Percentiles rank a stretch among this genome's conserved stretches.
These are phyloP conservation scores for Lachancea nothofagi DNA, from an alignment of 805 yeast species.

Conservation along the genomic window DNA sequence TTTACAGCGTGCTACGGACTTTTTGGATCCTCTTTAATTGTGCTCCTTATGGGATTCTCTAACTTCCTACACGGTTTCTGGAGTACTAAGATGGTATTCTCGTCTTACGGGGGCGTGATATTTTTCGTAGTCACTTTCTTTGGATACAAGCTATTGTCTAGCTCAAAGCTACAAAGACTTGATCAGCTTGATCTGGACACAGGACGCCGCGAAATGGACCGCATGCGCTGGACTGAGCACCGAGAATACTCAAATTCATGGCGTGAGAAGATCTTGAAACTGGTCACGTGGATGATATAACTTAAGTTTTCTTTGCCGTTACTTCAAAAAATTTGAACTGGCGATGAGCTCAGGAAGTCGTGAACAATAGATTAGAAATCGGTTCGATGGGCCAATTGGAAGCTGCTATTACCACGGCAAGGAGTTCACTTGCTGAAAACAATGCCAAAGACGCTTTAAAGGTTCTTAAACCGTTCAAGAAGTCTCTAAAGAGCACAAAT, in stretches of 20 bases:
- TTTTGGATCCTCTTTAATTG: constrained; percentile 45
- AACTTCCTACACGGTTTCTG: constrained; percentile 55
- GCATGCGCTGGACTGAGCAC: constrained; percentile 77
- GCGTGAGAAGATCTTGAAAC: constrained; percentile 26
- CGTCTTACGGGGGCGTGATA: constrained; percentile 59
- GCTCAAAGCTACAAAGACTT: constrained; percentile 60
- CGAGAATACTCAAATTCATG: constrained; percentile 34
- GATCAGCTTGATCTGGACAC: constrained; percentile 77
- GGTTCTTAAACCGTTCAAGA: constrained; percentile 32
- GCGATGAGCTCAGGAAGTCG: constrained; percentile 2
- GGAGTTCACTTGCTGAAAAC: constrained; percentile 21
- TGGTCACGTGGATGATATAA: constrained; percentile 32
- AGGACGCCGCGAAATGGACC: constrained; percentile 78
- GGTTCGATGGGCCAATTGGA: constrained; percentile 17
- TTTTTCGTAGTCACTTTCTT: constrained; percentile 46
- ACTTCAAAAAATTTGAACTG: background rate
- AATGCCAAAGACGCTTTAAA: constrained; percentile 34
- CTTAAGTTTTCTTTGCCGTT: background rate
- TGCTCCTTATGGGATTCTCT: constrained; percentile 55
- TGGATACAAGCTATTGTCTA: constrained; percentile 52
- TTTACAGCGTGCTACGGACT: constrained; percentile 60
- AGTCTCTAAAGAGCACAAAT: constrained; percentile 20
- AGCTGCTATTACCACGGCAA: constrained; percentile 19
- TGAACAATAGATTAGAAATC: background rate
- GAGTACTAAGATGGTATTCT: constrained; percentile 56